Conservation (phyloP, 345 rosid species). For the Populus euphratica region DNA sequence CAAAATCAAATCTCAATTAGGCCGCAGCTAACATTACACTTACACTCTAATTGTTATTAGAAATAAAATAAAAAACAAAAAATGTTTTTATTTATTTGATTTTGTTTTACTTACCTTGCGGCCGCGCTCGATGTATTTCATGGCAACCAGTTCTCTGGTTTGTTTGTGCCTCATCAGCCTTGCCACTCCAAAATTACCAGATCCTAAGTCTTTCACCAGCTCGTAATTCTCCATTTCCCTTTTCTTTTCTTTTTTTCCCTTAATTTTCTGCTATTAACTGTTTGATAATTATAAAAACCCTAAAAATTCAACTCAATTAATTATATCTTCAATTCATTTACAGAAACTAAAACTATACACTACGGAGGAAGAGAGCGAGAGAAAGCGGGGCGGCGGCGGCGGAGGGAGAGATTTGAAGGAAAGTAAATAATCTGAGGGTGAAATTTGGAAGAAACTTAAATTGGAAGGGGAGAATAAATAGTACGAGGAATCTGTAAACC, state of each 20-base stretch:
- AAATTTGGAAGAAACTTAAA: neutral
- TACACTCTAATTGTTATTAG: neutral
- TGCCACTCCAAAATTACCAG: conserved; percentile 27
- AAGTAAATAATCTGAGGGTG: conserved; percentile 10
- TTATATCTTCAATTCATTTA: too few relatives aligned
- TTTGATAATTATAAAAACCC: too few relatives aligned
- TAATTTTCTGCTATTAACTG: neutral
- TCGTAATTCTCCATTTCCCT: conserved; percentile 22
- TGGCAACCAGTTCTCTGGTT: conserved; percentile 23
- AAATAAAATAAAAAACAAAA: neutral
- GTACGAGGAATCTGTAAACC: neutral
- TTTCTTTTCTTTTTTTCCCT: neutral
- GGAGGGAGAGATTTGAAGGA: conserved; percentile 10
- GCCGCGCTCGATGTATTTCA: conserved; percentile 29
- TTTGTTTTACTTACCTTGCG: conserved; percentile 3
- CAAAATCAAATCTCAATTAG: neutral
- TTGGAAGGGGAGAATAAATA: neutral
- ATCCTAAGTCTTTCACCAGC: conserved; percentile 25
- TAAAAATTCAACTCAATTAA: too few relatives aligned
- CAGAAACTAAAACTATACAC: neutral
- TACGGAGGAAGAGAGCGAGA: too few relatives aligned
- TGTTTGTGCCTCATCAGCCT: conserved; percentile 26
- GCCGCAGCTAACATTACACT: neutral
- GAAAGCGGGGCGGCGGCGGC: neutral
- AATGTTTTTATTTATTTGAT: too few relatives aligned